Conservation (phyloP, 2,329 filamentous ascomycete species). For the Talaromyces sp. region DNA sequence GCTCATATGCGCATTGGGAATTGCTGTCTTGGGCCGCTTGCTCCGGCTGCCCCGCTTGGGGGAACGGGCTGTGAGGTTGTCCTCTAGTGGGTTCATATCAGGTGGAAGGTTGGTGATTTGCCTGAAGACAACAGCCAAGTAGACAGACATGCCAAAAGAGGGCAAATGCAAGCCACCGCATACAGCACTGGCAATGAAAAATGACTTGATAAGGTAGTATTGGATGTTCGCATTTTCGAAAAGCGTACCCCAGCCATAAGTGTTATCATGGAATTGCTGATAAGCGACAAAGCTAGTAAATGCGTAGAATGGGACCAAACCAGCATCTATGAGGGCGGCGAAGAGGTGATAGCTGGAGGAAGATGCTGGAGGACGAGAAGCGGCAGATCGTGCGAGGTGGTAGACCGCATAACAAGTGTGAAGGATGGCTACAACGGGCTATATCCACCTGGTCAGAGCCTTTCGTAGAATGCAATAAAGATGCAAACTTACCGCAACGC, state of each 20-base stretch:
- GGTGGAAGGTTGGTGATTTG: slow-evolving; percentile 78
- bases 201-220: slow-evolving; percentile 57
- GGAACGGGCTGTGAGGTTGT: slow-evolving; percentile 66
- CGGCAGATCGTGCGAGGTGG: slow-evolving; percentile 67
- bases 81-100: slow-evolving; percentile 91
- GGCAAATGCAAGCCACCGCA: slow-evolving; percentile 65
- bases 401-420: slow-evolving; percentile 75
- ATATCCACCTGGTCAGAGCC: slow-evolving; percentile 5
- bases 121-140: slow-evolving; percentile 72
- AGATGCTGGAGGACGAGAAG: slow-evolving; percentile 68
- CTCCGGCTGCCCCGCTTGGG: slow-evolving; percentile 40
- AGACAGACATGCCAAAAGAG: slow-evolving; percentile 66
- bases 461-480: background rate
- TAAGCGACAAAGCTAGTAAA: slow-evolving; percentile 54
- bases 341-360: slow-evolving; percentile 89
- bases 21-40: slow-evolving; percentile 62
- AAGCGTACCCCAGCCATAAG: slow-evolving; percentile 62
- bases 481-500: slow-evolving; percentile 63
- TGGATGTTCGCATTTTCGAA: slow-evolving; percentile 54
- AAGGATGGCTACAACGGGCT: slow-evolving; percentile 71
- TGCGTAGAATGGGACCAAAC: slow-evolving; percentile 58
- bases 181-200: slow-evolving; percentile 63
- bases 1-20: slow-evolving; percentile 59
- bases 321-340: slow-evolving; percentile 66
- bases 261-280: slow-evolving; percentile 42